Base-by-base conservation (phyloP, 129 eudicot genomes). In the Saposhnikovia divaricata region DNA sequence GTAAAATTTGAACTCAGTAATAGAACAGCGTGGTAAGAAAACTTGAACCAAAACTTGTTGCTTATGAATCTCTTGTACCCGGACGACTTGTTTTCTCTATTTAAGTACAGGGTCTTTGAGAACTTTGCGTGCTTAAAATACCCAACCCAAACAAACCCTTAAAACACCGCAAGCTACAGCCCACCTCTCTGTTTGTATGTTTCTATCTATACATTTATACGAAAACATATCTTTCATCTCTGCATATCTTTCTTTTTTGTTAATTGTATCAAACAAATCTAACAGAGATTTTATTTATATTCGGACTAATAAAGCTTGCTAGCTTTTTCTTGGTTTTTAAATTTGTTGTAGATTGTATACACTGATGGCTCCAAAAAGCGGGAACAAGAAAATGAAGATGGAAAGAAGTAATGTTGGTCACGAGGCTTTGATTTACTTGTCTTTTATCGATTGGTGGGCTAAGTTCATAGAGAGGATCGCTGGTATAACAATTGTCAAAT, bases 331-430 rank as follows among this genome's bases (percentile, higher is more conserved):
- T 83, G 77, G 82, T 82, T 73, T 81, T 77, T 46, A 46, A 53
- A 76, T 79, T 48, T 70, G 68, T 79, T 82, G 81, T 70, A 55
- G 66, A 45, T 57, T 78, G 3, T 50, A 44, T 79, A 73, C 76
- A n/a, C 25, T 72, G 51, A 88, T 85, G 89, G 91, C 82, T 72
- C 87, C 91, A 13, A 43, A 81, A 37, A 81, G 78, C 79, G 91
- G 80, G 81, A 85, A 78, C 51, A 87, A 83, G 87, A 87, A 77
- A 59, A 84, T 87, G 75, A 84, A 84, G 81, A 57, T 51, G 28
- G 87, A 82, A 75, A 73, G 46, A 82, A 80, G 18, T 73, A 9
- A 82, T 46, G 82, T 37, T 72, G 82, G 72, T 37, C 53, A 34
- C 2, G 80, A 70, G 21, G 45, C 74, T 77, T 21, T 31, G 39